A percentile compares a stretch with the other conserved stretches of the same genome.
Evolutionary conservation across 352 stramenopile genomes (phyloP).

Genomic region (Phytopythium chamaehyphon): DNA sequence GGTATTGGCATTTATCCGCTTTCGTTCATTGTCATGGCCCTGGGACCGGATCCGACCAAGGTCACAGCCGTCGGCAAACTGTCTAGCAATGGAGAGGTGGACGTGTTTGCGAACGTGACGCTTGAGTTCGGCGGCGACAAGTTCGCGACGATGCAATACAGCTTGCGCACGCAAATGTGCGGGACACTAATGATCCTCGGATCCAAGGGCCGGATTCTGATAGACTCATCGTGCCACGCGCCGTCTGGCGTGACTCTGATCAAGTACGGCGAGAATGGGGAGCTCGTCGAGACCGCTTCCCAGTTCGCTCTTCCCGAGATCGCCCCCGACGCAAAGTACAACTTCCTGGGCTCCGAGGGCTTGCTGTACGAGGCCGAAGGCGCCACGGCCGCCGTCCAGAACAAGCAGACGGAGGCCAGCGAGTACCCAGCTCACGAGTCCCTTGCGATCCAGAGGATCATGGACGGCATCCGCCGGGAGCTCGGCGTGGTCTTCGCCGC

Average conservation of each 20-base stretch:
- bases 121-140: constrained; percentile 42
- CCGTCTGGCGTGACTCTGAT: constrained; percentile 43
- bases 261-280: constrained; percentile 25
- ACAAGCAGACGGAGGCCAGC: constrained; percentile 31
- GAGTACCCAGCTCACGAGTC: constrained; percentile 67
- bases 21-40: constrained; percentile 61
- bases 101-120: constrained; percentile 47
- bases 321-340: constrained; percentile 44
- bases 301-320: constrained; percentile 37
- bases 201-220: constrained; percentile 60
- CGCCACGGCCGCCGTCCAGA: constrained; percentile 54
- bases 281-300: constrained; percentile 25
- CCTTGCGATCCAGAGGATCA: constrained; percentile 54
- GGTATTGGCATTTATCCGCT: constrained; percentile 82
- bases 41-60: constrained; percentile 36
- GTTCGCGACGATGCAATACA: constrained; percentile 57
- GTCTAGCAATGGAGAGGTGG: constrained; percentile 40
- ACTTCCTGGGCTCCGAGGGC: constrained; percentile 37
- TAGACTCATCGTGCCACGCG: constrained; percentile 56
- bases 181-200: constrained; percentile 79
- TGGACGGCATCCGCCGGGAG: constrained; percentile 66
- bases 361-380: constrained; percentile 80
- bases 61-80: constrained; percentile 45
- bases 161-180: constrained; percentile 42
- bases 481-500: constrained; percentile 56